Evolutionary conservation across 2,329 filamentous ascomycete genomes (phyloP).

Genomic region (Beauveria brongniartii): DNA sequence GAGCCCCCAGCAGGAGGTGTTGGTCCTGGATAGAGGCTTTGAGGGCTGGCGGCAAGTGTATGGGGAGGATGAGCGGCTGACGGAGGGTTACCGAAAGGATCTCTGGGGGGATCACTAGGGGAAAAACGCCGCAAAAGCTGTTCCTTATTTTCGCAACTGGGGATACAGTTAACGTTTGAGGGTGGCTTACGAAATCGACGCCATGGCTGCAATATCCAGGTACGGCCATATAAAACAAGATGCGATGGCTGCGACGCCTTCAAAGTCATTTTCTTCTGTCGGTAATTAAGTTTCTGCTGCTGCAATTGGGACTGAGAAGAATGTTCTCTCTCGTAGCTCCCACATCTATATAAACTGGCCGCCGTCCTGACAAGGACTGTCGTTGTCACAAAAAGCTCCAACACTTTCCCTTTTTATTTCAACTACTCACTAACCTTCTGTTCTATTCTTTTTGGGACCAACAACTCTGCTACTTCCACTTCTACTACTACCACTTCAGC

Average conservation of each 20-base stretch:
- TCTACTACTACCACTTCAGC: background rate
- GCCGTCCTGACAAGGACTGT: background rate
- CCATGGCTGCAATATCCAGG: background rate
- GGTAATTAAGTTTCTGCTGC: background rate
- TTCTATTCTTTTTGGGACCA: too few species aligned
- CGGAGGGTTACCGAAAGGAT: slow-evolving; percentile 76
- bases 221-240: background rate
- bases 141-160: background rate
- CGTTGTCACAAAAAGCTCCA: background rate
- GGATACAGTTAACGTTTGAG: background rate
- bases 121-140: background rate
- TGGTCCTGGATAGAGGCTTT: slow-evolving; percentile 78
- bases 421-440: background rate
- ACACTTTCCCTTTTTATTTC: background rate
- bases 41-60: slow-evolving; percentile 80
- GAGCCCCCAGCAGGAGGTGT: slow-evolving; percentile 58
- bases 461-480: background rate
- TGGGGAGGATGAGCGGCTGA: slow-evolving; percentile 70
- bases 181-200: background rate
- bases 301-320: background rate
- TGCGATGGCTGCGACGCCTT: background rate
- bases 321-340: background rate
- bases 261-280: background rate
- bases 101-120: slow-evolving; percentile 60
- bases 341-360: background rate